Percentiles rank a stretch among this genome's conserved stretches.
phyloP scores from a whole-genome alignment of 495 filamentous ascomycete species.

The Penicillium coprophilum region DNA sequence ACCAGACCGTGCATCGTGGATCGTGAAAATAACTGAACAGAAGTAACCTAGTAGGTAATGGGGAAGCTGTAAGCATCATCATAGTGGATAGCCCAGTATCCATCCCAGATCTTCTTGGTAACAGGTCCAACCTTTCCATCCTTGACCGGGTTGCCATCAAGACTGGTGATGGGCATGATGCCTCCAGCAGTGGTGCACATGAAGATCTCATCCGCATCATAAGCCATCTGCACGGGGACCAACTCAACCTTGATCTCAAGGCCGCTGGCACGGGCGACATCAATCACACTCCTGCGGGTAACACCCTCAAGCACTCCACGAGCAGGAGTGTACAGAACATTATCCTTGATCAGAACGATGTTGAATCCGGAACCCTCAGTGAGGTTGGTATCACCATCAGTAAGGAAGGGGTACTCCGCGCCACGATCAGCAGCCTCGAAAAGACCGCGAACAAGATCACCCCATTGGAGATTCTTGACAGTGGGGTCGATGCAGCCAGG shows the following conservation, averaged over 20 bases:
- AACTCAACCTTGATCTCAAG: slow-evolving; percentile 27
- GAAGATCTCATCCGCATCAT: slow-evolving; percentile 37
- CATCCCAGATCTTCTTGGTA: slow-evolving; percentile 43
- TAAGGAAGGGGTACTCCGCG: slow-evolving; percentile 37
- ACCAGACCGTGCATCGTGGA: background rate
- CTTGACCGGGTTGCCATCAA: slow-evolving; percentile 36
- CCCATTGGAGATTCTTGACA: slow-evolving; percentile 46
- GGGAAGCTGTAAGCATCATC: slow-evolving; percentile 29
- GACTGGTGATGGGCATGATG: slow-evolving; percentile 39
- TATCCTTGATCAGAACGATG: slow-evolving; percentile 32
- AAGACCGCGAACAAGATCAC: slow-evolving; percentile 36
- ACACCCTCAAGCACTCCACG: slow-evolving; percentile 36
- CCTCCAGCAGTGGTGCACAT: slow-evolving; percentile 43
- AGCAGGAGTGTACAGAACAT: slow-evolving; percentile 32
- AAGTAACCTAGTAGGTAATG: too few species aligned
- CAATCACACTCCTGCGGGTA: slow-evolving; percentile 36
- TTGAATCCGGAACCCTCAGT: slow-evolving; percentile 38
- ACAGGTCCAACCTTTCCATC: slow-evolving; percentile 36
- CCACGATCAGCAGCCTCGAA: slow-evolving; percentile 32
- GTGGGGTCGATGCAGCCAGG: slow-evolving; percentile 41
- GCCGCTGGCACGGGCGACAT: slow-evolving; percentile 24
- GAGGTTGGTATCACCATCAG: slow-evolving; percentile 38
- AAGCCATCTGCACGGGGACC: slow-evolving; percentile 33
- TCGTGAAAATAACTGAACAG: background rate
- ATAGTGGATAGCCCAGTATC: slow-evolving; percentile 42